Conservation (phyloP, 1,139 yeast species). For the Suhomyces bokatorum region DNA sequence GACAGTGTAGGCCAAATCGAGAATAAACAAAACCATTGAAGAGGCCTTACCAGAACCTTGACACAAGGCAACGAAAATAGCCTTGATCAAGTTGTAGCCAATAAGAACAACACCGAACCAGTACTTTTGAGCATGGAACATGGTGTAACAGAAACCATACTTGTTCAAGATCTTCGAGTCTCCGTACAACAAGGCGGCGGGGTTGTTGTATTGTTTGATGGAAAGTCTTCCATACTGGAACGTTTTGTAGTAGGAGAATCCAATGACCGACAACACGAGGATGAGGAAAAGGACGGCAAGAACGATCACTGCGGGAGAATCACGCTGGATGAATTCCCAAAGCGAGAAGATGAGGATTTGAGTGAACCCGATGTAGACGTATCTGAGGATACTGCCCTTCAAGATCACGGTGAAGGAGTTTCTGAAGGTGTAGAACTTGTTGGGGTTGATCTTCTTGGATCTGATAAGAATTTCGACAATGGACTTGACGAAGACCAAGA, state of each 20-base stretch:
- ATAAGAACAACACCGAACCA: slow-evolving; percentile 72
- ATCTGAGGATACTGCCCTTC: slow-evolving; percentile 69
- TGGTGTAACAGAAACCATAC: slow-evolving; percentile 80
- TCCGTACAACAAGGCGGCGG: slow-evolving; percentile 78
- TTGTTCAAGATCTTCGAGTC: slow-evolving; percentile 62
- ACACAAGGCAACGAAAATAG: slow-evolving; percentile 65
- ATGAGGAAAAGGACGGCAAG: slow-evolving; percentile 64
- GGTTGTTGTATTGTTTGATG: slow-evolving; percentile 55
- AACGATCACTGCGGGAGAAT: slow-evolving; percentile 75
- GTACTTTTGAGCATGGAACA: slow-evolving; percentile 71
- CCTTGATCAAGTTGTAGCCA: slow-evolving; percentile 55
- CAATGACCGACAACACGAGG: slow-evolving; percentile 54
- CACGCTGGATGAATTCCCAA: slow-evolving; percentile 71
- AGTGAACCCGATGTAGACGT: slow-evolving; percentile 72
- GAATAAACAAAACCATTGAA: slow-evolving; percentile 60
- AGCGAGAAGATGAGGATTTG: slow-evolving; percentile 68
- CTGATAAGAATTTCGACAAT: slow-evolving; percentile 46
- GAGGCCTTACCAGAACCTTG: slow-evolving; percentile 73
- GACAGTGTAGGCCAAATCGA: slow-evolving; percentile 63
- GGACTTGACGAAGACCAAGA: slow-evolving; percentile 55
- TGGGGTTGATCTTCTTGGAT: slow-evolving; percentile 47
- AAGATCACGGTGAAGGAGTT: slow-evolving; percentile 54
- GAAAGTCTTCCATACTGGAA: slow-evolving; percentile 57
- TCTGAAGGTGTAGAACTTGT: slow-evolving; percentile 51
- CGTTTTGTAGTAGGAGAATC: slow-evolving; percentile 63